Evolutionary conservation across 2,329 filamentous ascomycete species (phyloP), one percentile per base, ranked within the genome.

Genomic region (Diaporthe sp.): DNA sequence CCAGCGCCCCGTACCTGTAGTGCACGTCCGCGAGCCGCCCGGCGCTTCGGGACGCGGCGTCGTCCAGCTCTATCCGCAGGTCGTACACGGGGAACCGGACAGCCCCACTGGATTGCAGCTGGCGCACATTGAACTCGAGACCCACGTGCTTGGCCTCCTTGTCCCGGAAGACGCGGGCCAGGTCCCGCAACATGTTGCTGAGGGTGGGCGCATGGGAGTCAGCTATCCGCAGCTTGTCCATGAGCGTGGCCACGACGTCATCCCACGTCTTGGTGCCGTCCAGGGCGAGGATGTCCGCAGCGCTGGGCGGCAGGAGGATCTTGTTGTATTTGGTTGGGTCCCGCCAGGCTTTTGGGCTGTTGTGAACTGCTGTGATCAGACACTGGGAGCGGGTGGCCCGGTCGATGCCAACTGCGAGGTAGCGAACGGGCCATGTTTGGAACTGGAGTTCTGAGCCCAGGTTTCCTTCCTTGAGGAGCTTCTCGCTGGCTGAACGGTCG

Each of bases 371-470:
- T 22, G 73, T 51, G 4, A 93, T 86, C 60, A 95, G 88, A 79
- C 91, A 93, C 3, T 93, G 93, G 12, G 87, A 90, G 68, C 90
- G 86, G 22, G 88, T 86, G 17, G 88, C 87, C 68, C 94, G 90
- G 82, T 94, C 92, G 67, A 95, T 86, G 6, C 90, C 90, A 72
- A 96, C 87, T 51, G 90, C 90, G 15, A 95, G 80, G 61, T 91
- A 89, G 75, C 88, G 86, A 44, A 86, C 84, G 3, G 84, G 82
- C 3, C 81, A 79, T 15, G 81, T 80, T 53, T 82, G 79, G 2
- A 84, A 80, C 73, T 85, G 46, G 13, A 79, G 60, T 84, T 78
- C 60, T 34, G 83, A 80, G 71, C 87, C 83, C 74, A 84, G 80
- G 77, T 92, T 84, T 12, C 86, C 85, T 76, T 86, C 86, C 71